These are phyloP conservation scores for Malus asiatica DNA, from an alignment of 306 rosid genomes.

Conservation along the genomic window DNA sequence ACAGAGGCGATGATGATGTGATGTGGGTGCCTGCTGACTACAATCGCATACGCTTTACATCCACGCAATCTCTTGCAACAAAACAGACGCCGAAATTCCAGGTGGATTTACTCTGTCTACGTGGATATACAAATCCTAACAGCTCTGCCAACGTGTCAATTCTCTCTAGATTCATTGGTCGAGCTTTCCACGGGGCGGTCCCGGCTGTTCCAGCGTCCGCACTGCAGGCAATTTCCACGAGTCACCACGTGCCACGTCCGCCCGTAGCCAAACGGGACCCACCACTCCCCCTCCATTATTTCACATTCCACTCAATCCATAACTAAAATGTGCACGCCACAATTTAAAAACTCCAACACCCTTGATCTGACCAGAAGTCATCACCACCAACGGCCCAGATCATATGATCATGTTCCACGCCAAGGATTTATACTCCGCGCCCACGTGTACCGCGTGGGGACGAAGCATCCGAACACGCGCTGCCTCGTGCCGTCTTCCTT, in stretches of 20 bases:
- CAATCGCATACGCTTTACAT: too few species aligned
- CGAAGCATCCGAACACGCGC: constrained; percentile 27
- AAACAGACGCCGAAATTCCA: not conserved
- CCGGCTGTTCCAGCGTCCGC: constrained; percentile 16
- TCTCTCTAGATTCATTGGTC: not conserved
- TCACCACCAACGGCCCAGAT: not conserved
- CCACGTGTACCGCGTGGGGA: constrained; percentile 36
- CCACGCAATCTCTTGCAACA: not conserved
- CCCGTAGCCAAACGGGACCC: not conserved
- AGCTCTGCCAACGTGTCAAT: not conserved
- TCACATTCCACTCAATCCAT: not conserved
- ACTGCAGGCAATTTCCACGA: constrained; percentile 38
- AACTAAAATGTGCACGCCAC: not conserved
- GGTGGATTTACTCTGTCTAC: not conserved
- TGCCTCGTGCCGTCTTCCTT: constrained; percentile 29
- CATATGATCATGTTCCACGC: not conserved
- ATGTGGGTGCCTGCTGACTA: not conserved
- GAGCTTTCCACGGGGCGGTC: constrained; percentile 13
- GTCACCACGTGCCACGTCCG: constrained; percentile 20
- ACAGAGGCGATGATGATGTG: not conserved
- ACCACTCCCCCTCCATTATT: not conserved
- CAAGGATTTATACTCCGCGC: too few species aligned
- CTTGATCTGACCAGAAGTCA: not conserved
- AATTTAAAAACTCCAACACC: not conserved
- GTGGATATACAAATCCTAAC: not conserved